phyloP scores from a whole-genome alignment of 768 basidiomycete species.

The Boletellus sp. region DNA sequence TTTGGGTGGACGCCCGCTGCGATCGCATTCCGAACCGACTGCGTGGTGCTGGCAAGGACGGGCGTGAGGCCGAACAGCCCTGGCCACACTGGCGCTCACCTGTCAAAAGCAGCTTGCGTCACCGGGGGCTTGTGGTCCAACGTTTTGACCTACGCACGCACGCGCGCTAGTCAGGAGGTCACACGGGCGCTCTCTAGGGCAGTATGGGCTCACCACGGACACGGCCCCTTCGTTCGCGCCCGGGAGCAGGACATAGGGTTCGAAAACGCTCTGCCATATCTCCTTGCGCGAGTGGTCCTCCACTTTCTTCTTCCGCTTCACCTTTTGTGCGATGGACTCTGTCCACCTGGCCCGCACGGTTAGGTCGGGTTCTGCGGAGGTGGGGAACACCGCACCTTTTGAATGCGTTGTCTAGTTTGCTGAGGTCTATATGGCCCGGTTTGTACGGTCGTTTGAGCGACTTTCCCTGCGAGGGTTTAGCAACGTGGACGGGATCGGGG shows the following conservation, averaged over 20 bases:
- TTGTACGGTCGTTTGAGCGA: conserved; percentile 34
- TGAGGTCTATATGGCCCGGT: conserved; percentile 72
- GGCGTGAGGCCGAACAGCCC: conserved; percentile 4
- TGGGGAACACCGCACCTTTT: conserved; percentile 51
- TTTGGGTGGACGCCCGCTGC: conserved; percentile 80
- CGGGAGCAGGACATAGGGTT: conserved; percentile 48
- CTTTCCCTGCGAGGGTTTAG: conserved; percentile 26
- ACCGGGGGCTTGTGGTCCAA: conserved; percentile 77
- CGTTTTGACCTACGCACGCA: conserved; percentile 57
- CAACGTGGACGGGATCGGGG: conserved; percentile 19
- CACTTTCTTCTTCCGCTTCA: conserved; percentile 74
- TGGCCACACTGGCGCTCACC: conserved; percentile 40
- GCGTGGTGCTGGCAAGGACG: conserved; percentile 44
- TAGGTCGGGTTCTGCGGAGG: neutral
- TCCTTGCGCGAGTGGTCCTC: conserved; percentile 61
- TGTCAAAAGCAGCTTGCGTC: conserved; percentile 68
- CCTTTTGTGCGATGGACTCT: conserved; percentile 79
- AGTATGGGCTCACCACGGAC: conserved; percentile 14
- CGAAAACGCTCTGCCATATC: conserved; percentile 80
- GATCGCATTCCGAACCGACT: conserved; percentile 68
- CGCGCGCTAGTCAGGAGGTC: conserved; percentile 2
- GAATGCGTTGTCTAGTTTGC: conserved; percentile 78
- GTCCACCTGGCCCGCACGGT: conserved; percentile 58
- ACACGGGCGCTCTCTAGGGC: neutral
- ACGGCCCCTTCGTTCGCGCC: conserved; percentile 27